Evolutionary conservation across 1,284 basidiomycete genomes (phyloP).

Genomic region (Mrakiaceae sp.): DNA sequence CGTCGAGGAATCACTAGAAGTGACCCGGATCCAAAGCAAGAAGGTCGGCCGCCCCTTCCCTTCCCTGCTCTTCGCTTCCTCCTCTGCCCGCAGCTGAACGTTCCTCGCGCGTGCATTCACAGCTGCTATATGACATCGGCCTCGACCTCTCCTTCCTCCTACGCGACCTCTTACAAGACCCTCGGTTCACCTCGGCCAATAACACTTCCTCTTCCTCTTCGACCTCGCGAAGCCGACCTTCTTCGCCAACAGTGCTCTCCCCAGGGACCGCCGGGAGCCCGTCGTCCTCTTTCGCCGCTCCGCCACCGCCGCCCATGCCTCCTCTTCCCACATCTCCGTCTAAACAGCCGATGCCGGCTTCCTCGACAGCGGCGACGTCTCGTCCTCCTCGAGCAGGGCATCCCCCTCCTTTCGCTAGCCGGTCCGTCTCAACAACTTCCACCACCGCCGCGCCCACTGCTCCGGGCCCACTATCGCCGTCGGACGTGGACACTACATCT

Average conservation of each 20-base stretch:
- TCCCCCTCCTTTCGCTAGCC: no score
- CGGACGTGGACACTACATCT: no score
- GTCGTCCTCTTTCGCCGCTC: conserved; percentile 23
- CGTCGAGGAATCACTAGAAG: conserved; percentile 61
- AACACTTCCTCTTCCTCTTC: conserved; percentile 33
- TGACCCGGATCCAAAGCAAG: conserved; percentile 63
- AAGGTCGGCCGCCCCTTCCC: conserved; percentile 45
- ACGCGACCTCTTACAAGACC: conserved; percentile 1
- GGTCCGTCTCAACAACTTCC: no score
- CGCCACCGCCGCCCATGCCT: conserved; percentile 35
- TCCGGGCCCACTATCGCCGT: no score
- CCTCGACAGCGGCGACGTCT: not conserved
- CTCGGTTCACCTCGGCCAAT: conserved; percentile 11
- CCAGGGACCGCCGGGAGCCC: conserved; percentile 10
- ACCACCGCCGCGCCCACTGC: no score
- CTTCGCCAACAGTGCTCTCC: no score
- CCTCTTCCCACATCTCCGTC: not conserved
- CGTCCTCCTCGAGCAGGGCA: no score
- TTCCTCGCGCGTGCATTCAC: not conserved
- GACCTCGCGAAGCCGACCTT: no score
- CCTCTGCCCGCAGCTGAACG: not conserved
- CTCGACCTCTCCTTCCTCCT: conserved; percentile 83
- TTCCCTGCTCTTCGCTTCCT: conserved; percentile 4
- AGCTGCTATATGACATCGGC: conserved; percentile 82
- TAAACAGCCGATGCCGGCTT: not conserved